Percentiles rank a stretch among this genome's conserved stretches.
Evolutionary conservation across 108 stramenopile genomes (phyloP).

Genomic region (Mediolabrus comicus): DNA sequence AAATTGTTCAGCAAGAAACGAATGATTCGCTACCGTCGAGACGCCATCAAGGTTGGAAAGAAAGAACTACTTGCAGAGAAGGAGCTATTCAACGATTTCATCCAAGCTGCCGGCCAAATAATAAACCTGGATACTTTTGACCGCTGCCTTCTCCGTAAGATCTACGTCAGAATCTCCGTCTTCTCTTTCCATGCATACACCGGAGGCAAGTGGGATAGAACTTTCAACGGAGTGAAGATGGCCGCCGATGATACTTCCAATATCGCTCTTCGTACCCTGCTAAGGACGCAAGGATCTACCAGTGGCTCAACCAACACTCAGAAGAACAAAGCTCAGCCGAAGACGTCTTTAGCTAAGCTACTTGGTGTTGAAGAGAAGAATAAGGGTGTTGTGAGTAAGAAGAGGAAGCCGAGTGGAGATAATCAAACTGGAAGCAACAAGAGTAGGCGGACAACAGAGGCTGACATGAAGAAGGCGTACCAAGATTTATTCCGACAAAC

Average conservation of each 20-base stretch:
- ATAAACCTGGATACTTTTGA: background rate
- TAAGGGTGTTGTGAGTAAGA: background rate
- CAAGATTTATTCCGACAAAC: background rate
- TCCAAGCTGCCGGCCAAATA: background rate
- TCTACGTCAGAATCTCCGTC: background rate
- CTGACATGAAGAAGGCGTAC: background rate
- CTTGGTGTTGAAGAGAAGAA: background rate
- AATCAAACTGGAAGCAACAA: background rate
- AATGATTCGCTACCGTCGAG: background rate
- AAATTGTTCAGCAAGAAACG: background rate
- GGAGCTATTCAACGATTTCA: background rate
- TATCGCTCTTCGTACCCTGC: background rate
- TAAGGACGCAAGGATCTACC: background rate
- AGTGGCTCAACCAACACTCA: background rate
- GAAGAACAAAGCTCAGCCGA: background rate
- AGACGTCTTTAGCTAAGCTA: background rate
- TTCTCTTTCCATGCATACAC: background rate
- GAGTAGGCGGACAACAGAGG: background rate
- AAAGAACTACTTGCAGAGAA: background rate
- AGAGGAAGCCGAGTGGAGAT: background rate
- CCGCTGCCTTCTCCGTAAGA: background rate
- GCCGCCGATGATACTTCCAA: background rate
- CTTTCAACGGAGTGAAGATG: background rate
- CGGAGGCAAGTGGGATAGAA: background rate
- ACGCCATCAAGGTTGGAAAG: background rate